These are phyloP conservation scores for Trichoderma semiorbis DNA, from an alignment of 2,329 filamentous ascomycete genomes.

Conservation along the genomic window DNA sequence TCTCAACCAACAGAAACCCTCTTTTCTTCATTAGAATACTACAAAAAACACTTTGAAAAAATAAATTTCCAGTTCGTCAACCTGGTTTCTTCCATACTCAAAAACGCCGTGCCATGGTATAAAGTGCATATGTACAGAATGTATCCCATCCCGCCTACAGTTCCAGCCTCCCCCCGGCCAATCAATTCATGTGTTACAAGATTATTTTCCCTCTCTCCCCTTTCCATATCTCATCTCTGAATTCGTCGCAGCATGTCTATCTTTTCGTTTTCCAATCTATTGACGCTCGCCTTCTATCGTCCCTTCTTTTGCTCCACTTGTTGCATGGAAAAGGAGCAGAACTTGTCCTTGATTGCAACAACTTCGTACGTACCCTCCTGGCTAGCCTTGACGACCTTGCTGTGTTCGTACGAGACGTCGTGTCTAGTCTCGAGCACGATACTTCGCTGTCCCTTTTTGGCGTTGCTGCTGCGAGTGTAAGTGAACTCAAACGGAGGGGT, in stretches of 20 bases:
- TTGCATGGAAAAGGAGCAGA: slow-evolving; percentile 81
- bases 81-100: slow-evolving; percentile 19
- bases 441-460: slow-evolving; percentile 71
- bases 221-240: slow-evolving; percentile 8
- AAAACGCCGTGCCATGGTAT: slow-evolving; percentile 40
- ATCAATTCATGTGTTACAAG: slow-evolving; percentile 2
- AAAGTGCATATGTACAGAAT: slow-evolving; percentile 33
- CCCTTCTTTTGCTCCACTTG: slow-evolving; percentile 49
- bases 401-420: slow-evolving; percentile 77
- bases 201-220: background rate
- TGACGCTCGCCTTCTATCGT: slow-evolving; percentile 6
- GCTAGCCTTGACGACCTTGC: slow-evolving; percentile 76
- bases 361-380: slow-evolving; percentile 98
- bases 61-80: slow-evolving; percentile 11
- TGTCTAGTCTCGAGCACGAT: slow-evolving; percentile 86
- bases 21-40: background rate
- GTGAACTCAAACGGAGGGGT: slow-evolving; percentile 97
- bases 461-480: slow-evolving; percentile 87
- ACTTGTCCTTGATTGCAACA: slow-evolving; percentile 89
- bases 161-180: background rate
- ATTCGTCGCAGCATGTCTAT: slow-evolving; percentile 16
- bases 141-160: slow-evolving; percentile 21
- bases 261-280: background rate
- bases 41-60: slow-evolving; percentile 6
- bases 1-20: background rate